Evolutionary conservation across 768 basidiomycete species (phyloP).

Genomic region (Rhodotorula graminis): DNA sequence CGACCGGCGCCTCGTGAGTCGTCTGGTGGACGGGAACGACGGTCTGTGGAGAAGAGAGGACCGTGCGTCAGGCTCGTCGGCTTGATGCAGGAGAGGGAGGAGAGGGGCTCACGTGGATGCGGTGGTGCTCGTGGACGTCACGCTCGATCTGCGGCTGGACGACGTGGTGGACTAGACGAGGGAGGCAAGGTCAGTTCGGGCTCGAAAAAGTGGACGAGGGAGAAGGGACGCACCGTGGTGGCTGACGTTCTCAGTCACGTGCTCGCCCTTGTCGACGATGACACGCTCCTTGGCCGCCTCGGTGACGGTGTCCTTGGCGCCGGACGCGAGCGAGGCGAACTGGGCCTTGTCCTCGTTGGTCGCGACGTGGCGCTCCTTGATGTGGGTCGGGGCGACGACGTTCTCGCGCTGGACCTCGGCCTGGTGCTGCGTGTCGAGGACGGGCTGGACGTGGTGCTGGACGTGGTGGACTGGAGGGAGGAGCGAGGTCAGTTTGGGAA

Average conservation of each 20-base stretch:
- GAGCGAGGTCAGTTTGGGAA: background rate
- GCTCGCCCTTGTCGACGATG: constrained; percentile 31
- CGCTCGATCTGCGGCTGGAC: constrained; percentile 48
- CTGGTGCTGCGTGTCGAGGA: constrained; percentile 30
- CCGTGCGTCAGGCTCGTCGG: no score
- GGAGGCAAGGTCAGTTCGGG: no score
- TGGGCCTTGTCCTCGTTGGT: constrained; percentile 35
- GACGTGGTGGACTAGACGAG: constrained; percentile 37
- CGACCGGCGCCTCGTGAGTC: constrained; percentile 46
- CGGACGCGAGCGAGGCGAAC: constrained; percentile 25
- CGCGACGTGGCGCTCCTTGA: constrained; percentile 32
- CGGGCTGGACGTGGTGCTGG: constrained; percentile 33
- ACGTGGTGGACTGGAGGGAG: background rate
- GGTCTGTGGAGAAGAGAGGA: background rate
- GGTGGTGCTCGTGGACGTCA: constrained; percentile 48
- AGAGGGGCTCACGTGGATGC: constrained; percentile 41
- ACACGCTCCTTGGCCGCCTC: constrained; percentile 19
- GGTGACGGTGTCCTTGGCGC: background rate
- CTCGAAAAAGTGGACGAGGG: no score
- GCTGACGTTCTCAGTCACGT: constrained; percentile 16
- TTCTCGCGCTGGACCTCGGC: constrained; percentile 18
- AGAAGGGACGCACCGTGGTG: constrained; percentile 8
- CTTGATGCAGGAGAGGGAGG: background rate
- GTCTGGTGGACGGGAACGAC: constrained; percentile 47
- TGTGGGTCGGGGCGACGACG: constrained; percentile 7